Conservation (phyloP, 108 stramenopile genomes). For the Pseudonitzschia delicatissima region DNA sequence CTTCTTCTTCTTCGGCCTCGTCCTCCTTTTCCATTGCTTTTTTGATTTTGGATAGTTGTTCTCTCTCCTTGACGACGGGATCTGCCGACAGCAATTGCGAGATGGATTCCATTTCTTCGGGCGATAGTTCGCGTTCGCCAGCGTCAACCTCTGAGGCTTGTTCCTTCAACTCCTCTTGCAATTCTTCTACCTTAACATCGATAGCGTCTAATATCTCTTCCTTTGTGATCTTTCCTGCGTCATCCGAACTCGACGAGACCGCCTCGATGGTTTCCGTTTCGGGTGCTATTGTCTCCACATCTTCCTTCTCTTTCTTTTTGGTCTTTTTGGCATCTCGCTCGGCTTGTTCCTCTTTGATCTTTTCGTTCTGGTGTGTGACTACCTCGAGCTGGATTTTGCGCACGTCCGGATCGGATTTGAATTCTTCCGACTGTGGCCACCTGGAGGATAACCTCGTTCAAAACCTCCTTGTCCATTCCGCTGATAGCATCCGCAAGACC, state of each 20-base stretch:
- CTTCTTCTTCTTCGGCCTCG: constrained; percentile 24
- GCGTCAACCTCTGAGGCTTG: constrained; percentile 19
- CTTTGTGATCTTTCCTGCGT: background rate
- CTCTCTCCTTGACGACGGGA: constrained; percentile 75
- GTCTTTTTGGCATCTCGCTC: constrained; percentile 63
- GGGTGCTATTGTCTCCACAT: constrained; percentile 27
- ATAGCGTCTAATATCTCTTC: constrained; percentile 16
- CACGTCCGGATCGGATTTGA: constrained; percentile 58
- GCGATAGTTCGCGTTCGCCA: constrained; percentile 46
- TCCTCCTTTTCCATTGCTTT: constrained; percentile 50
- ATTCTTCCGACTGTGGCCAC: constrained; percentile 88
- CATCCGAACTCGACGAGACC: background rate
- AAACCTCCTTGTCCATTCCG: constrained; percentile 89
- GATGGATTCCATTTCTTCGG: constrained; percentile 83
- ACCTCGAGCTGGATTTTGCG: constrained; percentile 83
- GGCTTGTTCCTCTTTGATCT: constrained; percentile 71
- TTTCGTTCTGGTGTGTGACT: constrained; percentile 74
- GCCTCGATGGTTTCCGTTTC: constrained; percentile 9
- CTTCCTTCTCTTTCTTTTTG: constrained; percentile 34
- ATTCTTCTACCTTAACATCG: background rate
- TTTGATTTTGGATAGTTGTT: constrained; percentile 69
- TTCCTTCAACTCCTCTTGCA: constrained; percentile 19
- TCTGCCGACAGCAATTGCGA: constrained; percentile 72
- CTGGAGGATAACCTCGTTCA: constrained; percentile 94
- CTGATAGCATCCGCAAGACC: constrained; percentile 91